Evolutionary conservation across 2,329 filamentous ascomycete species (phyloP).

Genomic region (Emericellopsis cladophorae): DNA sequence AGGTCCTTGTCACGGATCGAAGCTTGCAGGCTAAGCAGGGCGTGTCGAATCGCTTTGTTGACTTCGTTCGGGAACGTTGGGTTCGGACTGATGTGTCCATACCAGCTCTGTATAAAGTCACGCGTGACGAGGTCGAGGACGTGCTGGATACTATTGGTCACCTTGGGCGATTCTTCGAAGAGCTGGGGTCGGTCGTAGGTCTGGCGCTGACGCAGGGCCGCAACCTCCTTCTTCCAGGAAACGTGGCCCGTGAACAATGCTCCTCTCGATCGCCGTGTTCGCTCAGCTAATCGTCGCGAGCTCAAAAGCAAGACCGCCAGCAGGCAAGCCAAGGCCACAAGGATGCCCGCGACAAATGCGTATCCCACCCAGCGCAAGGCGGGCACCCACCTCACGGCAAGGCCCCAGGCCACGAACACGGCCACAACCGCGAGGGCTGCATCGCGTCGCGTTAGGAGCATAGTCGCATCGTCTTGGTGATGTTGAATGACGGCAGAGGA

Average conservation of each 20-base stretch:
- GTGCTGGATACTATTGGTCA: slow-evolving; percentile 70
- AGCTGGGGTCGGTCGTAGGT: slow-evolving; percentile 58
- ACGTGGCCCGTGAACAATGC: slow-evolving; percentile 47
- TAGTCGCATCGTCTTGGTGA: slow-evolving; percentile 18
- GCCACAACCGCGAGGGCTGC: slow-evolving; percentile 54
- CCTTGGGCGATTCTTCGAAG: slow-evolving; percentile 60
- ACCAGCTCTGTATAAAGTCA: slow-evolving; percentile 86
- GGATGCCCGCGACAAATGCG: slow-evolving; percentile 61
- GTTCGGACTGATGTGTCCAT: slow-evolving; percentile 70
- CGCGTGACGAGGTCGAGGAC: slow-evolving; percentile 64
- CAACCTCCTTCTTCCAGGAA: slow-evolving; percentile 59
- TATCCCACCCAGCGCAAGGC: slow-evolving; percentile 74
- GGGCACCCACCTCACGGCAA: slow-evolving; percentile 72
- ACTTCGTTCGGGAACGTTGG: slow-evolving; percentile 76
- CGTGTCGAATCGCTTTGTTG: slow-evolving; percentile 64
- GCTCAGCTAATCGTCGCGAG: slow-evolving; percentile 35
- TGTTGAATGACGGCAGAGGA: too few relatives aligned
- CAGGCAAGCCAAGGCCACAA: slow-evolving; percentile 41
- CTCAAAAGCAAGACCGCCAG: slow-evolving; percentile 40
- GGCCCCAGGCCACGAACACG: slow-evolving; percentile 78
- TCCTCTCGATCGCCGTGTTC: slow-evolving; percentile 27
- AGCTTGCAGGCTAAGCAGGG: slow-evolving; percentile 58
- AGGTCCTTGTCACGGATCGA: slow-evolving; percentile 66
- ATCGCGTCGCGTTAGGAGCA: slow-evolving; percentile 66
- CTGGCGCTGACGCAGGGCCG: slow-evolving; percentile 50